A percentile compares a stretch with the other conserved stretches of the same genome.
phyloP scores from a whole-genome alignment of 768 basidiomycete species.

The Tulasnella sp. region DNA sequence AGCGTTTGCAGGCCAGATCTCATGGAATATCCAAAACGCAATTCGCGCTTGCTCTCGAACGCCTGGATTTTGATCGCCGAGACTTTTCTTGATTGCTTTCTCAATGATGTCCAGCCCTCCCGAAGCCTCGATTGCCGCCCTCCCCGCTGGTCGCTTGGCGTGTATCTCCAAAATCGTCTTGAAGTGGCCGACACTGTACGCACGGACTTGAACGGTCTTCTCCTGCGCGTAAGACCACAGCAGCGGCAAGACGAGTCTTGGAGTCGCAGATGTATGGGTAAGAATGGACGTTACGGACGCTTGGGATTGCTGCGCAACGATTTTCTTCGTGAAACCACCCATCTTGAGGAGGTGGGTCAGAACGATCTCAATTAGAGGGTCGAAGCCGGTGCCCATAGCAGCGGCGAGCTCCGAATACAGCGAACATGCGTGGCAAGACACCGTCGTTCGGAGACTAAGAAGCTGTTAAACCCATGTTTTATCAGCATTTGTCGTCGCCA shows the following conservation, averaged over 20 bases:
- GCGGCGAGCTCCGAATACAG: slow-evolving; percentile 71
- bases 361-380: slow-evolving; percentile 74
- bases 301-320: slow-evolving; percentile 83
- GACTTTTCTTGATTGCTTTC: slow-evolving; percentile 62
- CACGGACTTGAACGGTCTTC: slow-evolving; percentile 72
- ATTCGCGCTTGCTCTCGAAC: slow-evolving; percentile 70
- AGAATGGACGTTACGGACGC: slow-evolving; percentile 64
- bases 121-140: slow-evolving; percentile 60
- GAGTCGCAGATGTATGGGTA: slow-evolving; percentile 61
- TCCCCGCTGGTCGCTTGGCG: slow-evolving; percentile 49
- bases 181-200: slow-evolving; percentile 63
- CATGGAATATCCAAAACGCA: slow-evolving; percentile 76
- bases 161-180: slow-evolving; percentile 72
- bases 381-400: slow-evolving; percentile 62
- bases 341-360: slow-evolving; percentile 76
- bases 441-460: slow-evolving; percentile 84
- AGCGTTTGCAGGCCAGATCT: slow-evolving; percentile 72
- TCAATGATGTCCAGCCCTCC: slow-evolving; percentile 71
- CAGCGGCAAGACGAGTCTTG: slow-evolving; percentile 63
- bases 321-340: slow-evolving; percentile 89
- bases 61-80: slow-evolving; percentile 73
- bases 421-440: slow-evolving; percentile 70
- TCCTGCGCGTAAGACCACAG: slow-evolving; percentile 69
- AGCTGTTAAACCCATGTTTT: slow-evolving; percentile 49
- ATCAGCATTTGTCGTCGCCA: slow-evolving; percentile 12